A percentile compares a stretch with the other conserved stretches of the same genome.
These are phyloP conservation scores for Saccharomyces jurei DNA, from an alignment of 805 yeast genomes.

Conservation along the genomic window DNA sequence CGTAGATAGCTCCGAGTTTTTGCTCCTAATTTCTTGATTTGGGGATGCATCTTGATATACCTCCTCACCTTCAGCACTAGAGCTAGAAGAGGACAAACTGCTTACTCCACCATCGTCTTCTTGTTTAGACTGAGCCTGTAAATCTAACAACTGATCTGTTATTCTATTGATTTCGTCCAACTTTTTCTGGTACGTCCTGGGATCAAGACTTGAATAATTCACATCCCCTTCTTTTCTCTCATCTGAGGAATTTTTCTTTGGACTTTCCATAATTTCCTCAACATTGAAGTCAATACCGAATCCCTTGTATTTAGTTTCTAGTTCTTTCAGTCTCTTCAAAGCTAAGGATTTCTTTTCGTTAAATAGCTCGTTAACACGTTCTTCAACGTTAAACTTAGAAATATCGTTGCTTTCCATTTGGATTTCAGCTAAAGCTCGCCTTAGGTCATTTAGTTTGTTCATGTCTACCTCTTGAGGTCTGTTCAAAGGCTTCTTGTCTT, in stretches of 20 bases:
- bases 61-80: slow-evolving; percentile 8
- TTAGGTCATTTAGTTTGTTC: slow-evolving; percentile 45
- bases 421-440: slow-evolving; percentile 50
- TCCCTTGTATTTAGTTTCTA: slow-evolving; percentile 60
- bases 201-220: slow-evolving; percentile 19
- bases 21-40: slow-evolving; percentile 4
- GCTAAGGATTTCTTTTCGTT: slow-evolving; percentile 57
- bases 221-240: not conserved
- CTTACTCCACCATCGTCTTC: not conserved
- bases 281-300: slow-evolving; percentile 47
- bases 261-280: slow-evolving; percentile 9
- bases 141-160: slow-evolving; percentile 14
- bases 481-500: slow-evolving; percentile 14
- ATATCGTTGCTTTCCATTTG: slow-evolving; percentile 73
- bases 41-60: slow-evolving; percentile 2
- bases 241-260: not conserved
- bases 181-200: slow-evolving; percentile 14
- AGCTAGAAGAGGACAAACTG: slow-evolving; percentile 3
- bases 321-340: slow-evolving; percentile 59
- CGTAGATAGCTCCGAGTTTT: slow-evolving; percentile 5
- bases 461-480: slow-evolving; percentile 44
- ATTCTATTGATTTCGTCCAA: slow-evolving; percentile 22
- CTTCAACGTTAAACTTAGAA: slow-evolving; percentile 51
- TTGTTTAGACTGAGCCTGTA: slow-evolving; percentile 7
- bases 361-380: slow-evolving; percentile 46